Evolutionary conservation across 768 basidiomycete genomes (phyloP), one percentile per base, ranked within the genome.

Genomic region (Boletellus ananas): DNA sequence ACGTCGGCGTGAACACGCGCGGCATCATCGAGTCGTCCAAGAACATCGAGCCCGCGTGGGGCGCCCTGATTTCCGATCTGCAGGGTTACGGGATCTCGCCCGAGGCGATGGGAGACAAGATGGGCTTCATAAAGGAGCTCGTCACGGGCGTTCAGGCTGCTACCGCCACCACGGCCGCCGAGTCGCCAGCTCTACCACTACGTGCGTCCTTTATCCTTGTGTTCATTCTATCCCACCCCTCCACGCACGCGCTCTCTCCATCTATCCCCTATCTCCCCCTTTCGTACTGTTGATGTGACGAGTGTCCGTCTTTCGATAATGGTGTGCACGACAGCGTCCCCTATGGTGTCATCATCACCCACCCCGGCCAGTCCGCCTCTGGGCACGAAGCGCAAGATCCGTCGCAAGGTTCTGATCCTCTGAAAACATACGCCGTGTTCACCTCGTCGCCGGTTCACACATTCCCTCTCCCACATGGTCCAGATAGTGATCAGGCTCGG

Each of bases 21-120:
- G 80, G 79, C 4, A 64, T 68, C 47, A 72, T 81, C 55, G 80
- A 83, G 66, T 72, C 77, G 9, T 78, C 77, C 40, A 74, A 73
- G 43, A 77, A 74, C 52, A 68, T 81, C 35, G 79, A 81, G 41
- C 73, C 75, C 1, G 72, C 77, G 23, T 84, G 81, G 82, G 74
- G 70, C 34, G 69, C 73, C 42, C 66, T 77, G 41, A 67, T 71
- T 20, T 61, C 71, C 64, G 67, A 75, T 61, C 58, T 75, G n/a
- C 70, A 72, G 45, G 74, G 72, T 5, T 62, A 70, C 43, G 71
- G 71, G 45, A 65, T 72, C 54, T 60, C 63, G 23, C 62, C 64
- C 36, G 64, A 67, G 45, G 57, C 61, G 40, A 55, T 70, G 44
- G 58, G 56, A 21, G 54, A 64, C 25, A 67, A 72, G 43, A 59